Evolutionary conservation across 371 early-diverging fungal genomes (phyloP).

Genomic region (Syncephalastrum monosporum): DNA sequence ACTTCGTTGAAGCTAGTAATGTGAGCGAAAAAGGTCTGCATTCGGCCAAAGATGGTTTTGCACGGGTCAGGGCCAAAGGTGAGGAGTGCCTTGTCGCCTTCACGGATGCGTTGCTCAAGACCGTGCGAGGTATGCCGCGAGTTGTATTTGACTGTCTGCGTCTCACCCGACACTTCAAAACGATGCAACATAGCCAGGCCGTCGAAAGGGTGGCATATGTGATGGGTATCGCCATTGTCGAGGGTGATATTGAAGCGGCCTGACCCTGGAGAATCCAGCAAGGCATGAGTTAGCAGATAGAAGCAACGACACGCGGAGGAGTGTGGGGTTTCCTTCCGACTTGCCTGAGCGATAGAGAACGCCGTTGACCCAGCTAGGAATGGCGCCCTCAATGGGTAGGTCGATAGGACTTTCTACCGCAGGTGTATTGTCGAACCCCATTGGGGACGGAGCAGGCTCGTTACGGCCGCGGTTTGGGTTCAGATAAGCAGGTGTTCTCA

Average conservation of each 20-base stretch:
- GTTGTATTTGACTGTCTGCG: slow-evolving; percentile 31
- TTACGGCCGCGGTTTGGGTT: slow-evolving; percentile 22
- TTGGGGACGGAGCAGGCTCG: slow-evolving; percentile 41
- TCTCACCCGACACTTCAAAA: slow-evolving; percentile 35
- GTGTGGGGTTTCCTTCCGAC: no score
- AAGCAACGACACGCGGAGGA: neutral
- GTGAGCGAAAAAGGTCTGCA: slow-evolving; percentile 45
- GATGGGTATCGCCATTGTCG: slow-evolving; percentile 49
- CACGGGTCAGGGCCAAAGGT: slow-evolving; percentile 61
- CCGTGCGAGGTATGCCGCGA: slow-evolving; percentile 50
- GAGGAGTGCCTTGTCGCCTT: slow-evolving; percentile 39
- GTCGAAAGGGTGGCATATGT: slow-evolving; percentile 65
- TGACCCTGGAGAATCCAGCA: slow-evolving; percentile 23
- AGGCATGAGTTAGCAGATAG: no score
- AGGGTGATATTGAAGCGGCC: slow-evolving; percentile 44
- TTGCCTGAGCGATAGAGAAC: slow-evolving; percentile 57
- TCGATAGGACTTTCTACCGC: slow-evolving; percentile 37
- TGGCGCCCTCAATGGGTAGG: slow-evolving; percentile 44
- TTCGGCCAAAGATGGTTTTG: slow-evolving; percentile 56
- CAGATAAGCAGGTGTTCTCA: slow-evolving; percentile 35
- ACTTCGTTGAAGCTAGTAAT: slow-evolving; percentile 32
- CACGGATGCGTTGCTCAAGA: slow-evolving; percentile 34
- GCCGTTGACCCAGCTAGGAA: slow-evolving; percentile 63
- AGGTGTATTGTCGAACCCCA: slow-evolving; percentile 53
- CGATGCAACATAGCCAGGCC: slow-evolving; percentile 60